Evolutionary conservation across 495 filamentous ascomycete genomes (phyloP).

Genomic region (Poronia punctata): DNA sequence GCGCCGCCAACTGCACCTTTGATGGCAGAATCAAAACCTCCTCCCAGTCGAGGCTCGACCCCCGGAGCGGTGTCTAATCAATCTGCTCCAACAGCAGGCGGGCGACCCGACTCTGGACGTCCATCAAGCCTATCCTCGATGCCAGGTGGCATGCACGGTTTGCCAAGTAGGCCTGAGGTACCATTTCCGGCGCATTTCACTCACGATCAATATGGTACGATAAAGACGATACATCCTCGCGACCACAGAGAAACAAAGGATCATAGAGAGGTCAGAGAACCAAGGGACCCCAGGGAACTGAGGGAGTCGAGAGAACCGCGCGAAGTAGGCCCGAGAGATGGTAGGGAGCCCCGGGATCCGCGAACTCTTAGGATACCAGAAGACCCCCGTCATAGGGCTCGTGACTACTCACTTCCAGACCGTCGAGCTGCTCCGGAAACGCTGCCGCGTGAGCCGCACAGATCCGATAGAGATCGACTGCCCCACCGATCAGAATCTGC

Average conservation of each 20-base stretch:
- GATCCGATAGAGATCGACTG: constrained; percentile 25
- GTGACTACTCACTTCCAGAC: constrained; percentile 19
- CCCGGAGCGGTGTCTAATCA: constrained; percentile 13
- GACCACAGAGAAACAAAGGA: constrained; percentile 28
- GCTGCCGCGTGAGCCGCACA: constrained; percentile 19
- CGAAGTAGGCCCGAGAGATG: constrained; percentile 17
- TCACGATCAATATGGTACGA: constrained; percentile 31
- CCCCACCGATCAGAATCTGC: constrained; percentile 27
- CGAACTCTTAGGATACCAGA: constrained; percentile 26
- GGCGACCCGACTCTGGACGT: constrained; percentile 26
- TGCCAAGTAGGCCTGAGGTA: constrained; percentile 40
- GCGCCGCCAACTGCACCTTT: constrained; percentile 6
- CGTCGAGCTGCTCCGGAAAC: constrained; percentile 22
- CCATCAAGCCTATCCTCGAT: constrained; percentile 31
- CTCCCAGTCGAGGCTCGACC: constrained; percentile 21
- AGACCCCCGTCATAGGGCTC: constrained; percentile 26
- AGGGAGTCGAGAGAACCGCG: constrained; percentile 31
- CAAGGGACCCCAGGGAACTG: constrained; percentile 13
- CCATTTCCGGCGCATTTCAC: constrained; percentile 31
- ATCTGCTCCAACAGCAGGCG: constrained; percentile 10
- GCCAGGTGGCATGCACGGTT: constrained; percentile 33
- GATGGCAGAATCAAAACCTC: constrained; percentile 16
- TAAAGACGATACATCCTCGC: constrained; percentile 26
- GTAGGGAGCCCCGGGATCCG: constrained; percentile 24
- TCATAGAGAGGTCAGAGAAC: constrained; percentile 28